A percentile compares a stretch with the other conserved stretches of the same genome.
phyloP scores from a whole-genome alignment of 495 filamentous ascomycete genomes.

The Hypoxylon crocopeplum region DNA sequence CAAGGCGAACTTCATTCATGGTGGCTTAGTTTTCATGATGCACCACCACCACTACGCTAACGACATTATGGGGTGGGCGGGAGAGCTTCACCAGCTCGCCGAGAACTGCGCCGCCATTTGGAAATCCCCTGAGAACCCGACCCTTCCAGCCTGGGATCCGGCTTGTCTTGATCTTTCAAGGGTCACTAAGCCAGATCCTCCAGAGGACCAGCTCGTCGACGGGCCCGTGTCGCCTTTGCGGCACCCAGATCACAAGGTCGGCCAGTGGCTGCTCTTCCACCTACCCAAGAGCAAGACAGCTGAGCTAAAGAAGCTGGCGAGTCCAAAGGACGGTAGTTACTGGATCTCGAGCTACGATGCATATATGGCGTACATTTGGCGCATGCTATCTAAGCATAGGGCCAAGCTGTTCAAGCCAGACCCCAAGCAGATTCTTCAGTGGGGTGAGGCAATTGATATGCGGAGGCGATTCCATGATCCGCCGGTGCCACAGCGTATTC shows the following conservation, averaged over 20 bases:
- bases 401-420: constrained; percentile 39
- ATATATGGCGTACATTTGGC: constrained; percentile 48
- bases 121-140: constrained; percentile 21
- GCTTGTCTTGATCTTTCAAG: constrained; percentile 42
- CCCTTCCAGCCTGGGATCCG: constrained; percentile 43
- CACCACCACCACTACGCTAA: constrained; percentile 51
- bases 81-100: constrained; percentile 46
- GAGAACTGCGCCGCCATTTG: constrained; percentile 48
- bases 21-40: constrained; percentile 49
- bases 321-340: constrained; percentile 27
- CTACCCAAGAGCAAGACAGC: constrained; percentile 50
- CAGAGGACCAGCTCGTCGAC: constrained; percentile 30
- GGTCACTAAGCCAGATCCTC: constrained; percentile 32
- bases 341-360: constrained; percentile 53
- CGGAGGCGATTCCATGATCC: constrained; percentile 42
- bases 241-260: constrained; percentile 39
- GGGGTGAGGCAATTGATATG: constrained; percentile 48
- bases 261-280: constrained; percentile 45
- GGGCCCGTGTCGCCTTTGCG: constrained; percentile 35
- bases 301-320: constrained; percentile 44
- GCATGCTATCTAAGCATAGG: constrained; percentile 40
- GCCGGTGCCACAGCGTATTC: constrained; percentile 36
- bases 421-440: constrained; percentile 30
- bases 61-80: constrained; percentile 50
- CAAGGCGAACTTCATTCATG: constrained; percentile 48